Conservation (phyloP, 2,329 filamentous ascomycete species). For the Nectriaceae sp. region DNA sequence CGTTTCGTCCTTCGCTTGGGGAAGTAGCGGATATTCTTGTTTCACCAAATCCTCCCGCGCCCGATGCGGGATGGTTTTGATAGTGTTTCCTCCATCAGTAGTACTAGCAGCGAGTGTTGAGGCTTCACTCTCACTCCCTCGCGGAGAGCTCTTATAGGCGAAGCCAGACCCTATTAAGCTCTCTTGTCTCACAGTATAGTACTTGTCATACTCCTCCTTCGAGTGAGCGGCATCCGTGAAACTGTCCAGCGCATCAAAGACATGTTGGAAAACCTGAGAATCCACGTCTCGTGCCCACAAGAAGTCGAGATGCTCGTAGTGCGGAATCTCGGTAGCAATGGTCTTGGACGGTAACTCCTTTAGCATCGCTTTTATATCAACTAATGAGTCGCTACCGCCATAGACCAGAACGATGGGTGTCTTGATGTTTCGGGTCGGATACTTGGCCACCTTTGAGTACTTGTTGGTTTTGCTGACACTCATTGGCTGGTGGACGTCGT, state of each 20-base stretch:
- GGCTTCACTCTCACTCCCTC: slow-evolving; percentile 39
- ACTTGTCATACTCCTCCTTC: slow-evolving; percentile 62
- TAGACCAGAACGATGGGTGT: slow-evolving; percentile 94
- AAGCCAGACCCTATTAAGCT: slow-evolving; percentile 47
- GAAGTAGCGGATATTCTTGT: neutral
- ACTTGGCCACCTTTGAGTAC: slow-evolving; percentile 95
- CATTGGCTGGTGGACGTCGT: slow-evolving; percentile 81
- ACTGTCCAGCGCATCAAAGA: slow-evolving; percentile 83
- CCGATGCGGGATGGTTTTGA: slow-evolving; percentile 25
- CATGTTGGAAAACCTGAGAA: slow-evolving; percentile 82
- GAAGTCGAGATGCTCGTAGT: slow-evolving; percentile 97
- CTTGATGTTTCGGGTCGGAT: slow-evolving; percentile 95
- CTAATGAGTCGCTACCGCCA: slow-evolving; percentile 88
- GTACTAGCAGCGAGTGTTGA: slow-evolving; percentile 32
- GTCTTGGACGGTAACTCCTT: slow-evolving; percentile 84
- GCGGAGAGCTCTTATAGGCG: slow-evolving; percentile 25
- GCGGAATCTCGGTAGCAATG: slow-evolving; percentile 80
- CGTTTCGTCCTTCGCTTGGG: neutral
- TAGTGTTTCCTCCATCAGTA: slow-evolving; percentile 14
- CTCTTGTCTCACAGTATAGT: slow-evolving; percentile 52
- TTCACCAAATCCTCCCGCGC: slow-evolving; percentile 25
- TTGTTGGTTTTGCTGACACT: slow-evolving; percentile 71
- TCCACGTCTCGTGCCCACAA: slow-evolving; percentile 90
- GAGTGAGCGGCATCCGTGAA: slow-evolving; percentile 62
- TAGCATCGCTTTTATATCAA: slow-evolving; percentile 92